These are phyloP conservation scores for Apostasia ramifera DNA, from an alignment of 106 monocot genomes.

Conservation along the genomic window DNA sequence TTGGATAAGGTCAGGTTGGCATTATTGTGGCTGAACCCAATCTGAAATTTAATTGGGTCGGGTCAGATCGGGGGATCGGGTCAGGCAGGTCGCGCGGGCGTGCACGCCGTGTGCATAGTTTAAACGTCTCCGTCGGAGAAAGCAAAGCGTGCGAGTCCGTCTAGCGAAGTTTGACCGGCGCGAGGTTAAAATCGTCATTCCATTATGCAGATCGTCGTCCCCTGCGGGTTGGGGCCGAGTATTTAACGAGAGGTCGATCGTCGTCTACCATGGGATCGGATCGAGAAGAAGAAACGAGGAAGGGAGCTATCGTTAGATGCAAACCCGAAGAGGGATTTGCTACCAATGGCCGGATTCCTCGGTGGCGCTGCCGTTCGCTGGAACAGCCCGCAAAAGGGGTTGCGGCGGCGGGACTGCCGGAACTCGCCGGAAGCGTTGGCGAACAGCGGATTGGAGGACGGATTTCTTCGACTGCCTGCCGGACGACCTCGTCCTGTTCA, in stretches of 20 bases:
- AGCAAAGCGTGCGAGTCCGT: too few species aligned
- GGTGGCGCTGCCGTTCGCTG: neutral
- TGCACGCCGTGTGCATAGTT: too few species aligned
- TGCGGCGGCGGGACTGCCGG: neutral
- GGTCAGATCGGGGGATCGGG: too few species aligned
- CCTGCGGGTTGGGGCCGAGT: neutral
- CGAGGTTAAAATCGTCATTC: constrained; percentile 1
- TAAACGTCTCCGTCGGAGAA: too few species aligned
- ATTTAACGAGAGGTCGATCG: constrained; percentile 2
- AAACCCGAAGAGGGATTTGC: neutral
- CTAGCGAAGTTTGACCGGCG: too few species aligned
- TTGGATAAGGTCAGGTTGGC: too few species aligned
- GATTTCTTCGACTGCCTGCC: constrained; percentile 39
- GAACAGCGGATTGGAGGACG: neutral
- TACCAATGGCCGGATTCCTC: neutral
- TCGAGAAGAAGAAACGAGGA: neutral
- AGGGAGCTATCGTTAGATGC: constrained; percentile 1
- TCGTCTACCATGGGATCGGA: constrained; percentile 3
- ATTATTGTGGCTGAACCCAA: too few species aligned
- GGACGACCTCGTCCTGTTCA: constrained; percentile 51
- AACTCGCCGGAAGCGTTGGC: constrained; percentile 5
- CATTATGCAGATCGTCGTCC: neutral
- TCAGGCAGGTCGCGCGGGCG: too few species aligned
- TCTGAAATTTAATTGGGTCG: too few species aligned
- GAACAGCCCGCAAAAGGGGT: neutral